Base-by-base conservation (phyloP, 352 stramenopile species). In the Pythium myriotylum region DNA sequence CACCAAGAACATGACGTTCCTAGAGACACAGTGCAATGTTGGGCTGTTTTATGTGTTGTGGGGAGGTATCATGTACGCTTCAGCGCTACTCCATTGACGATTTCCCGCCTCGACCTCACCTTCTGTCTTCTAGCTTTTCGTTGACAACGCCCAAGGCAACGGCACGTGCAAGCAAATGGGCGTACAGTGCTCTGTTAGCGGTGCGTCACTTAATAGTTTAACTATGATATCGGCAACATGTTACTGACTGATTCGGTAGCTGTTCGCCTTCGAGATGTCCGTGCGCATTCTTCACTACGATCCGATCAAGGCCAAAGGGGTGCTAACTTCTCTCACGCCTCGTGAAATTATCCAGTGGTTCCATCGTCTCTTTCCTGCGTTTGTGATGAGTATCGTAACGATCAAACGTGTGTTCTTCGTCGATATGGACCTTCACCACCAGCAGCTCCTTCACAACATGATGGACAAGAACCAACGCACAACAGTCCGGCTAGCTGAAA, bases 1-100 rank as follows among this genome's bases (percentile, higher is more conserved):
- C 13, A 66, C 75, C 12, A 59, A 75, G 32, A 62, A 74, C 2
- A 77, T 87, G 69, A 68, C 72, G 50, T 27, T 80, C 27, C 48
- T 55, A 7, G 79, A 89, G 67, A 86, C 77, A 58, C 67, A 75
- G 41, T 67, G 74, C 52, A 88, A 89, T 59, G 68, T 87, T 51
- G 76, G 61, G 32, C 70, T 91, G 46, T 91, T 88, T 51, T 91
- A 89, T 61, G 24, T 87, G 14, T 65, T 89, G 10, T 91, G 81
- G 81, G 54, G 68, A 5, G 62, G 41, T 40, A 87, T 88, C 49
- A 78, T 91, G 79, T 91, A 74, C 58, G 72, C 3, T 9, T 2
- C 7, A 2, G 6, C 20, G 4, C 17, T 14, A 0, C 42, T 59
- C 16, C 13, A 10, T 27, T 17, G 17, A 10, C 42, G 23, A 27